Evolutionary conservation across 257 asterid species (phyloP), one percentile per base, ranked within the genome.

Genomic region (Solanum ossicruentum): DNA sequence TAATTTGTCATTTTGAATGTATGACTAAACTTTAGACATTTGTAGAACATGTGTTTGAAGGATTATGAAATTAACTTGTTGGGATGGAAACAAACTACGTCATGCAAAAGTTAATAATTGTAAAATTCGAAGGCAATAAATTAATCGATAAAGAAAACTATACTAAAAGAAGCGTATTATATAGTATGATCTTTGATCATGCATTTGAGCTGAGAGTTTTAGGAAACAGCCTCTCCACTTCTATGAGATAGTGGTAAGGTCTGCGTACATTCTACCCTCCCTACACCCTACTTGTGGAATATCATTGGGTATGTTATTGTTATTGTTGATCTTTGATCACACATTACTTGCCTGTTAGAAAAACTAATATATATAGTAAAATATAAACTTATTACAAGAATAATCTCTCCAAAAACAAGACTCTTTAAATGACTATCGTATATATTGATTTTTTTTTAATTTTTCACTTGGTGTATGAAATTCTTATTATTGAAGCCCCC

Each of bases 31-130:
- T 21, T 60, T 21, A 58, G 66, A 21, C 36, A 10, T 60, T 60
- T 58, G 13, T 21, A 21, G 36, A 61, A 21, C 8, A 21, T 5
- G 12, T 7, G 1, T 15, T 61, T 60, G 67, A n/a, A 21, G 16
- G 4, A 60, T 60, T 60, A 10, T 1, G 5, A 60, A 60, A 10
- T 60, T 58, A 12, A 20, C 13, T 8, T 60, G 32, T 60, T 21
- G 8, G 2, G 69, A 61, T 61, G 3, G 1, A 21, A 21, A 61
- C 21, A 60, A 21, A 16, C 21, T 2, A 3, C 4, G 8, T 6
- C 0, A 5, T 3, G 3, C 12, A 3, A 61, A 1, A 11, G 6
- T 21, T 7, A 60, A 60, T 2, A n/a, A 0, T n/a, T 60, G 1
- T 4, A 21, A 10, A 60, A 5, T 1, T 60, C 21, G 67, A 60